A percentile compares a stretch with the other conserved stretches of the same genome.
Evolutionary conservation across 805 yeast genomes (phyloP).

Genomic region (Candida ipomoeae): DNA sequence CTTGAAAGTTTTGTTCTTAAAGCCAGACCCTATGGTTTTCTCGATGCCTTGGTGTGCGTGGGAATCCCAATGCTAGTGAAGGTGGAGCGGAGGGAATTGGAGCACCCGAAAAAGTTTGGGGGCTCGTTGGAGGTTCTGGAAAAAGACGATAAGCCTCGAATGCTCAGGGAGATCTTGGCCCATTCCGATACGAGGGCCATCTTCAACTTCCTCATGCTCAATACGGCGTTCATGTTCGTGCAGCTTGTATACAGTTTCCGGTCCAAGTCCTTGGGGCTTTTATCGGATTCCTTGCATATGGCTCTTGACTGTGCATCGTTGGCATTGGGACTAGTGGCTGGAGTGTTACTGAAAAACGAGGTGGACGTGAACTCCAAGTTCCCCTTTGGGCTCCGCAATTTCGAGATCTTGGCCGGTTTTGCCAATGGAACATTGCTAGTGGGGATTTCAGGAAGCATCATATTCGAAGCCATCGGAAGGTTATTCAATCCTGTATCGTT

Average conservation of each 20-base stretch:
- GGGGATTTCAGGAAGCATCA: slow-evolving; percentile 85
- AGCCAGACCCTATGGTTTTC: slow-evolving; percentile 2
- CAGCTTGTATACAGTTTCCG: slow-evolving; percentile 89
- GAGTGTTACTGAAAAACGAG: slow-evolving; percentile 44
- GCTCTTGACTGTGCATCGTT: slow-evolving; percentile 90
- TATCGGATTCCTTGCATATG: slow-evolving; percentile 96
- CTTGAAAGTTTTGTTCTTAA: slow-evolving; percentile 15
- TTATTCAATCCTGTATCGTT: slow-evolving; percentile 71
- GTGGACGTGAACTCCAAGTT: slow-evolving; percentile 56
- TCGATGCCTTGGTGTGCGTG: slow-evolving; percentile 8
- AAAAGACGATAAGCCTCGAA: slow-evolving; percentile 10
- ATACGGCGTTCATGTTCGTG: slow-evolving; percentile 90
- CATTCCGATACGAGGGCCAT: slow-evolving; percentile 77
- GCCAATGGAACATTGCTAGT: slow-evolving; percentile 86
- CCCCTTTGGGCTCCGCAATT: slow-evolving; percentile 81
- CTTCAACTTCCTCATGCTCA: slow-evolving; percentile 78
- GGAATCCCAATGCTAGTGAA: slow-evolving; percentile 11
- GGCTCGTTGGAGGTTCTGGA: no score
- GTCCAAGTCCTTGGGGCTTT: slow-evolving; percentile 84
- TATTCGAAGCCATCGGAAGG: slow-evolving; percentile 82
- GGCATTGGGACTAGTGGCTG: slow-evolving; percentile 85
- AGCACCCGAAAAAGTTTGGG: no score
- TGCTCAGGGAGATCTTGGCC: slow-evolving; percentile 29
- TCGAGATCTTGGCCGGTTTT: slow-evolving; percentile 92
- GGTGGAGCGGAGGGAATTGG: slow-evolving; percentile 6